Evolutionary conservation across 371 early-diverging fungal species (phyloP), one percentile per base, ranked within the genome.

Genomic region (Blastocladiella emersonii): DNA sequence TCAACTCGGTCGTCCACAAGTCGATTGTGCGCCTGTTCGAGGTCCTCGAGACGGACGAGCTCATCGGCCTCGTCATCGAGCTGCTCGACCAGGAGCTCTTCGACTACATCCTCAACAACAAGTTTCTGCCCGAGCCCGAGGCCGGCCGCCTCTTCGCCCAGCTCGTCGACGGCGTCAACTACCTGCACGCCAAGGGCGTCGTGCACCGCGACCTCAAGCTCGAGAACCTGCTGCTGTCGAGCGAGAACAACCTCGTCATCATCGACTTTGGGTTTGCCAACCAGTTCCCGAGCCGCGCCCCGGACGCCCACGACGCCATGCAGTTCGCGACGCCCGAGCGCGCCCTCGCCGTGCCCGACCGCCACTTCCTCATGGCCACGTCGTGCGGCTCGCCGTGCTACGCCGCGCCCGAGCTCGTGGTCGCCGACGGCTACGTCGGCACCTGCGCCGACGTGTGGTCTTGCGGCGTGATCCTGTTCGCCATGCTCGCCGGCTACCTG

Each of bases 261-360:
- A 95, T 93, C 12, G 99, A 99, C 71, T 99, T 99, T 82, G 99
- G 99, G 5, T 94, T 99, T 70, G 95, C 96, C 27, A 98, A 98
- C 74, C 84, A 90, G 69, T 92, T 90, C 34, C 45, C 25, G 61
- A 62, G 6, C 30, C 48, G 37, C 34, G 39, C 4, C 57, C 25
- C 56, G n/a, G n/a, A 19, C 48, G 48, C 17, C 1, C 27, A 13
- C 15, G 1, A 15, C 15, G 53, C 53, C 53, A 44, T 21, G 23
- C 37, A 2, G 66, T 66, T 27, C 25, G 5, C 39, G 8, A 25
- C 21, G n/a, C 21, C 35, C 21, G 30, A 30, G 23, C 37, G 41
- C 60, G 39, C 32, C 23, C 34, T 15, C 41, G 4, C 21, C 21
- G 30, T 39, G 45, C 37, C 41, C 27, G 59, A 59, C 59, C 41